A percentile compares a stretch with the other conserved stretches of the same genome.
phyloP scores from a whole-genome alignment of 2,329 filamentous ascomycete genomes.

The Fusarium metavorans region DNA sequence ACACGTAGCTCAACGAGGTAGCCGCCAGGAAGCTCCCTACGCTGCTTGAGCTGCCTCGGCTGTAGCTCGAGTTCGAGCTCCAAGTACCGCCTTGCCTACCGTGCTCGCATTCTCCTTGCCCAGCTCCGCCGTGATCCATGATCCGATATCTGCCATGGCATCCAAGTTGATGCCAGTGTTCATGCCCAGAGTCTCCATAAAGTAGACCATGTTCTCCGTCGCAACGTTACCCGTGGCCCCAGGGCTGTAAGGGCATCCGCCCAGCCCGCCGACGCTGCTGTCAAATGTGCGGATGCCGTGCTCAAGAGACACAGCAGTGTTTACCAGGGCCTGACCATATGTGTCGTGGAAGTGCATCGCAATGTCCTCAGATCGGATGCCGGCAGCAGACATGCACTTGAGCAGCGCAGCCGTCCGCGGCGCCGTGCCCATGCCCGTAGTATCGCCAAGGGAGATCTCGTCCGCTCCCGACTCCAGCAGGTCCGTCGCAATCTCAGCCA shows the following conservation, averaged over 20 bases:
- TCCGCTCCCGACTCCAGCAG: conserved; percentile 89
- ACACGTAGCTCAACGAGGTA: background rate
- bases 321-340: conserved; percentile 87
- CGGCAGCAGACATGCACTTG: conserved; percentile 72
- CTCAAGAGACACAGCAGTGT: conserved; percentile 81
- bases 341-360: conserved; percentile 93
- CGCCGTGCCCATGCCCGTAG: conserved; percentile 90
- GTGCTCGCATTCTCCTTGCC: conserved; percentile 73
- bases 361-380: conserved; percentile 76
- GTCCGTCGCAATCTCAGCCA: conserved; percentile 74
- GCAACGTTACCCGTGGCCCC: conserved; percentile 89
- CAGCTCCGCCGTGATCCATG: conserved; percentile 76
- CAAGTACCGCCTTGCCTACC: conserved; percentile 74
- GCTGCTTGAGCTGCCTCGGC: conserved; percentile 41
- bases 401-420: conserved; percentile 75
- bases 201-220: conserved; percentile 86
- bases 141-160: conserved; percentile 74
- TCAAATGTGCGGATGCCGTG: conserved; percentile 85
- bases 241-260: conserved; percentile 87
- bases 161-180: conserved; percentile 79
- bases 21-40: conserved; percentile 7
- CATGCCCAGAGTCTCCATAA: conserved; percentile 79
- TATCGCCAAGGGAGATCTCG: conserved; percentile 91
- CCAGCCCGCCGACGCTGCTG: conserved; percentile 81
- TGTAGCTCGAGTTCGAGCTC: conserved; percentile 55